phyloP scores from a whole-genome alignment of 768 basidiomycete genomes.

The Auriscalpium vulgare region DNA sequence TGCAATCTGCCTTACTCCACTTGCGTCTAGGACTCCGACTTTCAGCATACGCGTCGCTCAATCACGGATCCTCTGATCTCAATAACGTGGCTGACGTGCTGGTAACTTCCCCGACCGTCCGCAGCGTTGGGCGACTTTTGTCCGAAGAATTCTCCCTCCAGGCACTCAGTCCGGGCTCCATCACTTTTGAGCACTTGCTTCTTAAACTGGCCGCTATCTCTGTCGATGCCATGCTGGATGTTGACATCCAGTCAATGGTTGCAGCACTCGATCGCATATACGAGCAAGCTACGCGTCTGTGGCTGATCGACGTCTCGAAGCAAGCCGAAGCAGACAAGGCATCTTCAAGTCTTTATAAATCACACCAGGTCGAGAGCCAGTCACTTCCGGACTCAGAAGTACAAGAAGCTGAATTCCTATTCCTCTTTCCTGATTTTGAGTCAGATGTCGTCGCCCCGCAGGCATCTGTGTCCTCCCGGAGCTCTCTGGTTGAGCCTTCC shows the following conservation, averaged over 20 bases:
- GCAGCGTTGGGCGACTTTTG: conserved; percentile 32
- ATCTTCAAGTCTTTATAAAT: conserved; percentile 71
- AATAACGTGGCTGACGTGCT: conserved; percentile 27
- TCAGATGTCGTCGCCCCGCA: conserved; percentile 31
- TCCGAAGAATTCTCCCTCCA: conserved; percentile 18
- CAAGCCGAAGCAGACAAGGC: conserved; percentile 56
- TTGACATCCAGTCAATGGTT: conserved; percentile 25
- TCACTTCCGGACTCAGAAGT: conserved; percentile 60
- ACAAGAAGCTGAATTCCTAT: conserved; percentile 78
- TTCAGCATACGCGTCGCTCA: conserved; percentile 20
- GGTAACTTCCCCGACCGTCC: conserved; percentile 47
- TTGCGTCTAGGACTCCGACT: conserved; percentile 69
- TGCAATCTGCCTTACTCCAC: conserved; percentile 58
- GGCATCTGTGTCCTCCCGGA: conserved; percentile 3
- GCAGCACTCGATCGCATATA: conserved; percentile 42
- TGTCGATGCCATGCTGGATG: conserved; percentile 37
- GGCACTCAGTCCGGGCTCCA: conserved; percentile 16
- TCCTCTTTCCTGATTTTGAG: conserved; percentile 82
- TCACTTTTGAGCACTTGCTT: conserved; percentile 36
- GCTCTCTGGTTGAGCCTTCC: conserved; percentile 23
- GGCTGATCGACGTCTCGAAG: conserved; percentile 73
- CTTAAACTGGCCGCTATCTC: conserved; percentile 40
- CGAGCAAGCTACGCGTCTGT: conserved; percentile 68
- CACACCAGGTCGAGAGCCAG: conserved; percentile 43
- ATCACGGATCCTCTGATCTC: background rate